phyloP scores from a whole-genome alignment of 139 green algal species.

The Marvania coccoides region DNA sequence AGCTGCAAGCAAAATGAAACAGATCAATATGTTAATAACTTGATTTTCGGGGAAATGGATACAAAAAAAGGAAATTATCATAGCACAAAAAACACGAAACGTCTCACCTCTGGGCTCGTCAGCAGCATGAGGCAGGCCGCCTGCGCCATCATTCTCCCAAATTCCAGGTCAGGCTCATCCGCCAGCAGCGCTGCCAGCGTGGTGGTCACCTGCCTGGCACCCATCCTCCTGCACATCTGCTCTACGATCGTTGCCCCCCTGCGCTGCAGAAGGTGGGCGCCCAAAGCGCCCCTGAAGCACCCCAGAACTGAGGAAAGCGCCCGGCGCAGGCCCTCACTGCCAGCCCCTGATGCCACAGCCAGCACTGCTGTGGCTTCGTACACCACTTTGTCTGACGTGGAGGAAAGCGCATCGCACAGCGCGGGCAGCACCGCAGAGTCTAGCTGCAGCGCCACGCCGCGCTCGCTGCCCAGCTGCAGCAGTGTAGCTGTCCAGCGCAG shows the following conservation, averaged over 20 bases:
- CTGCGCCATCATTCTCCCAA: slow-evolving; percentile 74
- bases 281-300: slow-evolving; percentile 30
- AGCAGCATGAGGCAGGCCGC: slow-evolving; percentile 90
- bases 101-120: slow-evolving; percentile 69
- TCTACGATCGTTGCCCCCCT: slow-evolving; percentile 63
- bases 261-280: slow-evolving; percentile 49
- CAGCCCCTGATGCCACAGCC: background rate
- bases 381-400: slow-evolving; percentile 45
- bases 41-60: background rate
- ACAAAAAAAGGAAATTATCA: background rate
- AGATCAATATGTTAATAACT: background rate
- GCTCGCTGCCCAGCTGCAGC: slow-evolving; percentile 12
- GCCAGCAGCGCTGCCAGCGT: slow-evolving; percentile 55
- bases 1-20: background rate
- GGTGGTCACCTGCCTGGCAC: slow-evolving; percentile 11
- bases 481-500: slow-evolving; percentile 66
- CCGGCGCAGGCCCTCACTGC: background rate
- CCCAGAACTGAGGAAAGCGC: slow-evolving; percentile 1
- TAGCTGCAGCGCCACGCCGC: background rate
- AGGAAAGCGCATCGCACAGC: slow-evolving; percentile 45
- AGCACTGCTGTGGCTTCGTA: slow-evolving; percentile 38
- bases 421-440: slow-evolving; percentile 48
- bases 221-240: slow-evolving; percentile 22
- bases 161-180: slow-evolving; percentile 65
- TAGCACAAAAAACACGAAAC: background rate